Evolutionary conservation across 2,329 filamentous ascomycete species (phyloP), one percentile per base, ranked within the genome.

Genomic region (Hyphodiscus sp.): DNA sequence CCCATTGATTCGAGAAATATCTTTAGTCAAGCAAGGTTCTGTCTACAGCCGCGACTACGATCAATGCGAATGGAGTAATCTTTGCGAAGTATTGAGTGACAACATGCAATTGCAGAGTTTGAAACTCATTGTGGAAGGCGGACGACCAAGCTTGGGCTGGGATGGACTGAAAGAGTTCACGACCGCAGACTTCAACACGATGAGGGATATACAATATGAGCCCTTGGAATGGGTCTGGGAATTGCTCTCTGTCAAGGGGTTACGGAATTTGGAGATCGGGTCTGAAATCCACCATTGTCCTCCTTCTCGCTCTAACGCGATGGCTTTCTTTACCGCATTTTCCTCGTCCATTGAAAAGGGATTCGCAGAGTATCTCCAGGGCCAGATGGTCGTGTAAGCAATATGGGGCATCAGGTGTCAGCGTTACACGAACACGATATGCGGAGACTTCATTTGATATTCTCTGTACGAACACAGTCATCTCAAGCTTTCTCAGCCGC

Each of bases 311-410:
- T 79, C 76, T 18, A 74, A 76, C 53, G 74, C 74, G 45, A 78
- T 82, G 75, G 73, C 78, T 2, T 74, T 81, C 56, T 83, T 79
- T 63, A 76, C 81, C 1, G 76, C 80, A 20, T 80, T 85, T 58
- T 83, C 80, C 29, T 75, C 74, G 33, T 83, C 80, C 51, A 76
- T 85, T 18, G 77, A 82, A 57, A 74, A 68, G 7, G 76, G 76
- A 2, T 76, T 85, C 65, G 70, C 72, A 41, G 76, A 79, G 54
- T 84, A 76, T 65, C 63, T 83, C 56, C 67, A 64, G 51, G 63
- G 61, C 2, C 66, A 68, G 42, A 69, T 78, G 65, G 33, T 38
- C 4, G 23, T 26, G 23, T 26, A 26, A 26, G 23, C 23, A 26
- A 26, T 26, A 26, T 26, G 23, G 11, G 33, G 33, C 4, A 38